Evolutionary conservation across 768 basidiomycete genomes (phyloP).

Genomic region (Multifurca ochricompacta): DNA sequence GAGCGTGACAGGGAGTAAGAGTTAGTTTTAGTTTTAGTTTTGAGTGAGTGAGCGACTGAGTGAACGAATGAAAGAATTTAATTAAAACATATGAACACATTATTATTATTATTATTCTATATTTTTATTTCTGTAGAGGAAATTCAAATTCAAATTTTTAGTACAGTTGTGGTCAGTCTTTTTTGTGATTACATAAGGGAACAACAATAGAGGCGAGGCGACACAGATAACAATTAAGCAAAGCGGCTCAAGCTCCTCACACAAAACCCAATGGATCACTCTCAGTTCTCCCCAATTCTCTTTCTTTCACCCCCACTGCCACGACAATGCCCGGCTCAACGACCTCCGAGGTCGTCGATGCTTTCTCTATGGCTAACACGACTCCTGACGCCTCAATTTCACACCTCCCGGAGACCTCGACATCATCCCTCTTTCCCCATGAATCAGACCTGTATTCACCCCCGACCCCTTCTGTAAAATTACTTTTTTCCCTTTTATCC

Average conservation of each 20-base stretch:
- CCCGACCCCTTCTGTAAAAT: slow-evolving; percentile 36
- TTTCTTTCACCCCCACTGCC: slow-evolving; percentile 18
- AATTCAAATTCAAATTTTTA: background rate
- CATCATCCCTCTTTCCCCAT: slow-evolving; percentile 21
- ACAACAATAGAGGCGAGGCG: background rate
- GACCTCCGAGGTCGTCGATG: slow-evolving; percentile 24
- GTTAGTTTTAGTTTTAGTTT: too few species aligned
- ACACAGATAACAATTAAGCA: slow-evolving; percentile 17
- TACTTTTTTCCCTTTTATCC: slow-evolving; percentile 62
- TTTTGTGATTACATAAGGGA: slow-evolving; percentile 21
- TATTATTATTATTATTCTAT: too few species aligned
- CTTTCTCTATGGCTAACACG: slow-evolving; percentile 17
- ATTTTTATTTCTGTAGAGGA: background rate
- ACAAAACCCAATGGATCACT: slow-evolving; percentile 28
- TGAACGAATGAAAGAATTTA: too few species aligned
- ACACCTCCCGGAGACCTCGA: slow-evolving; percentile 19
- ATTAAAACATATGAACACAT: too few species aligned
- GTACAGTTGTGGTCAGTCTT: background rate
- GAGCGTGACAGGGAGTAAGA: background rate
- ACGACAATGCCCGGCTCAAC: slow-evolving; percentile 24
- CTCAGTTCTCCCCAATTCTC: slow-evolving; percentile 6
- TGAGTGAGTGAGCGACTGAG: too few species aligned
- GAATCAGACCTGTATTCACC: slow-evolving; percentile 22
- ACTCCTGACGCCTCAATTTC: slow-evolving; percentile 22
- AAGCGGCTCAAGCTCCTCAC: too few species aligned